A percentile compares a stretch with the other conserved stretches of the same genome.
Conservation (phyloP, 2,329 filamentous ascomycete species). For the Aciculosporium take region DNA sequence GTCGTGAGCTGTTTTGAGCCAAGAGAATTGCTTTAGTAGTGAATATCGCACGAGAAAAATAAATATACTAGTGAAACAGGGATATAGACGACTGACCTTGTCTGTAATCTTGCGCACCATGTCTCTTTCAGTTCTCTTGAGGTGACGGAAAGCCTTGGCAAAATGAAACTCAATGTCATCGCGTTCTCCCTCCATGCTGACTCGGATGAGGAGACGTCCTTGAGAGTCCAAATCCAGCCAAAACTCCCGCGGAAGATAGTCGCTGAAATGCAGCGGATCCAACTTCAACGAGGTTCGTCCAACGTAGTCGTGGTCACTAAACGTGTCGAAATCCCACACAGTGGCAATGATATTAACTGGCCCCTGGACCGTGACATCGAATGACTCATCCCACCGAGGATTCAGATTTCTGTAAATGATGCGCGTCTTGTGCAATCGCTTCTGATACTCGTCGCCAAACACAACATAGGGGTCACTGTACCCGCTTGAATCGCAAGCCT, state of each 20-base stretch:
- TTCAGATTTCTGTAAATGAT: slow-evolving; percentile 84
- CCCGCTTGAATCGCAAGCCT: slow-evolving; percentile 92
- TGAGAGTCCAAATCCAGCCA: slow-evolving; percentile 97
- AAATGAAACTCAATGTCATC: slow-evolving; percentile 99
- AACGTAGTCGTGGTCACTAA: slow-evolving; percentile 95
- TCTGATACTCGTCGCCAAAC: slow-evolving; percentile 93
- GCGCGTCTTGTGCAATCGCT: slow-evolving; percentile 85
- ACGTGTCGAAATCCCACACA: slow-evolving; percentile 95
- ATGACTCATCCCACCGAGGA: slow-evolving; percentile 91
- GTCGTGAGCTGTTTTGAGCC: slow-evolving; percentile 58
- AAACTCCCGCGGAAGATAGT: slow-evolving; percentile 90
- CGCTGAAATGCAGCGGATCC: slow-evolving; percentile 93
- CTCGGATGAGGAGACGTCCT: slow-evolving; percentile 71
- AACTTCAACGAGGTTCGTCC: slow-evolving; percentile 93
- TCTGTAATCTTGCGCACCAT: slow-evolving; percentile 98
- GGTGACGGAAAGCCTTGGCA: slow-evolving; percentile 85
- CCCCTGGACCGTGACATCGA: slow-evolving; percentile 87
- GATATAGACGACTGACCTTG: slow-evolving; percentile 50
- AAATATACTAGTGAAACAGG: no score
- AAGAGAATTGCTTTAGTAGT: slow-evolving; percentile 1
- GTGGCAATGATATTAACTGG: slow-evolving; percentile 91
- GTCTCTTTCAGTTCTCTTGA: slow-evolving; percentile 91
- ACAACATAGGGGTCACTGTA: slow-evolving; percentile 95
- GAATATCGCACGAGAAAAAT: no score
- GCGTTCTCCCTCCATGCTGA: slow-evolving; percentile 96